Evolutionary conservation across 257 asterid genomes (phyloP).

Genomic region (Plectranthus barbatus): DNA sequence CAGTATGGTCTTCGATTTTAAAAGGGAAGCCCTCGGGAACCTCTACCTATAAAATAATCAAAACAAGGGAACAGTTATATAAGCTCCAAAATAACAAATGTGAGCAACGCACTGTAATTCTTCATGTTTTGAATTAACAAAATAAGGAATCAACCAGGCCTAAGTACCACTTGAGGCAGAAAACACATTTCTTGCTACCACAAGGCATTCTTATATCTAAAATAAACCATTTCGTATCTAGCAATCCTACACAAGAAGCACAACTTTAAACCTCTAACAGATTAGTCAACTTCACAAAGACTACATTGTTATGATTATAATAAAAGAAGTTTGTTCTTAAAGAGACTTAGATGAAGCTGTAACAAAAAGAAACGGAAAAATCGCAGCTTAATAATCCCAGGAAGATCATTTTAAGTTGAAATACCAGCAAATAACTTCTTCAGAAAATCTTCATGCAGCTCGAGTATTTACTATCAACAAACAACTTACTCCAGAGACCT

Average conservation of each 20-base stretch:
- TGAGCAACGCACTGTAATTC: no score
- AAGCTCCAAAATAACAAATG: neutral
- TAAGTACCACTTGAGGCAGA: no score
- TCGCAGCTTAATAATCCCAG: no score
- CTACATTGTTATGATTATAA: neutral
- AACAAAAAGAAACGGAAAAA: neutral
- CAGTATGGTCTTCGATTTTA: slow-evolving; percentile 57
- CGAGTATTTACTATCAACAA: neutral
- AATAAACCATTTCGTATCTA: neutral
- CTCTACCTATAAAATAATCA: slow-evolving; percentile 28
- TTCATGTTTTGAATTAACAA: no score
- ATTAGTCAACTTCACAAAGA: neutral
- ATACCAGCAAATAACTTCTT: no score
- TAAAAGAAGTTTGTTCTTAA: neutral
- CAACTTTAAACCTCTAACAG: neutral
- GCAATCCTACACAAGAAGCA: neutral
- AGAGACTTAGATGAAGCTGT: neutral
- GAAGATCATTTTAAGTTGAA: neutral
- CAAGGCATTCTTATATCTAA: neutral
- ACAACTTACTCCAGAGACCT: no score
- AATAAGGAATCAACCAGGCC: no score
- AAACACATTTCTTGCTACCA: neutral
- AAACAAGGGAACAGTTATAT: neutral
- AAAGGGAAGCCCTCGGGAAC: slow-evolving; percentile 64
- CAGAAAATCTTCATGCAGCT: neutral